Percentiles rank a stretch among this genome's conserved stretches.
Evolutionary conservation across 2,329 filamentous ascomycete species (phyloP).

Genomic region (Meredithiella fracta): DNA sequence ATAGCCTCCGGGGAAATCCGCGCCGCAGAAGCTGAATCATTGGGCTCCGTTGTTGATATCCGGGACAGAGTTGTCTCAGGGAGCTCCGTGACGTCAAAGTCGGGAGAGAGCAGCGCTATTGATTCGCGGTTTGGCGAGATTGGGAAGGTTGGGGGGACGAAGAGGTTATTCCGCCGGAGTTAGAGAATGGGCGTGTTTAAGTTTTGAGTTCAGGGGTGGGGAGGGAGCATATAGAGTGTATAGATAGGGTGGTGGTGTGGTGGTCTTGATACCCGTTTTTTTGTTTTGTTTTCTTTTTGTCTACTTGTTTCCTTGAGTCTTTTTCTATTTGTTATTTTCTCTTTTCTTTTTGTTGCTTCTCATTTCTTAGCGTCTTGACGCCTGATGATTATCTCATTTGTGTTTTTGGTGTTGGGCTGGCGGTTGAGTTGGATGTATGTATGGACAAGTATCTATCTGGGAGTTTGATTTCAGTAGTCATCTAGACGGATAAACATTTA

Average conservation of each 20-base stretch:
- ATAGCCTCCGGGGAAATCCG: slow-evolving; percentile 53
- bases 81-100: background rate
- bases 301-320: background rate
- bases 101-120: background rate
- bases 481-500: no score
- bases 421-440: background rate
- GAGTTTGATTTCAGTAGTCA: no score
- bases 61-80: background rate
- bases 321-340: slow-evolving; percentile 1
- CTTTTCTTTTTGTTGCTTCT: background rate
- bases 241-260: background rate
- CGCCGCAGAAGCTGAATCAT: background rate
- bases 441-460: background rate
- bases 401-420: background rate
- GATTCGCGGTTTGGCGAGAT: slow-evolving; percentile 45
- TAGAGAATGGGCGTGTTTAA: slow-evolving; percentile 9
- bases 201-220: background rate
- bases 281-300: slow-evolving; percentile 1
- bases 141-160: slow-evolving; percentile 55
- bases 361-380: background rate
- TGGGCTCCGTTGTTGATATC: background rate
- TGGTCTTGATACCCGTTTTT: background rate
- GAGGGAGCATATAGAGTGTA: background rate
- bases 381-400: background rate
- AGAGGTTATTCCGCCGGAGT: slow-evolving; percentile 47